phyloP scores from a whole-genome alignment of 2,329 filamentous ascomycete genomes.

The Xylariaceae sp. region DNA sequence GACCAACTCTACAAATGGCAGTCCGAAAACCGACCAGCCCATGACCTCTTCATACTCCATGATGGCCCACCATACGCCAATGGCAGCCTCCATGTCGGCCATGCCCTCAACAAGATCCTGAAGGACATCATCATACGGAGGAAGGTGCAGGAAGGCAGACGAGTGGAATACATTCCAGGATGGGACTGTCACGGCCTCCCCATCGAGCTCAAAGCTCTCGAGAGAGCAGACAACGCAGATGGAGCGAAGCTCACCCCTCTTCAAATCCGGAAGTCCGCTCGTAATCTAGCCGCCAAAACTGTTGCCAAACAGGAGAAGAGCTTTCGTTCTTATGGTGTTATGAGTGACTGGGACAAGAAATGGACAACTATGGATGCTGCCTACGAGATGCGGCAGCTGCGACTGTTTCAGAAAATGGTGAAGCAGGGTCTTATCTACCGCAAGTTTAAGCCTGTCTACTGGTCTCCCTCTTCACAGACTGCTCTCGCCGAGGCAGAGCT shows the following conservation, averaged over 20 bases:
- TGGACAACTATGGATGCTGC: slow-evolving; percentile 77
- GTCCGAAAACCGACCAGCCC: slow-evolving; percentile 49
- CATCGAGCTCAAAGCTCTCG: slow-evolving; percentile 93
- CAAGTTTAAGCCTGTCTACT: slow-evolving; percentile 80
- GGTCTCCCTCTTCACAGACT: slow-evolving; percentile 76
- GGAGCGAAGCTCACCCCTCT: slow-evolving; percentile 47
- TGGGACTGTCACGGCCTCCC: slow-evolving; percentile 98
- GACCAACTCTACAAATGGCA: slow-evolving; percentile 93
- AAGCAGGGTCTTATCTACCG: slow-evolving; percentile 72
- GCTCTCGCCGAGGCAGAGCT: slow-evolving; percentile 82
- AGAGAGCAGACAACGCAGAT: slow-evolving; percentile 36
- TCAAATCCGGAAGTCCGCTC: slow-evolving; percentile 63
- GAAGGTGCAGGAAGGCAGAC: slow-evolving; percentile 73
- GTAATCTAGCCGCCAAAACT: slow-evolving; percentile 64
- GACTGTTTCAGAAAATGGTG: slow-evolving; percentile 73
- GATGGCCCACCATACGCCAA: slow-evolving; percentile 98
- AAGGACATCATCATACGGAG: slow-evolving; percentile 90
- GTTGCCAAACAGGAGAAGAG: slow-evolving; percentile 70
- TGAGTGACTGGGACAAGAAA: slow-evolving; percentile 74
- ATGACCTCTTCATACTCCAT: slow-evolving; percentile 74
- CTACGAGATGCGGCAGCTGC: slow-evolving; percentile 73
- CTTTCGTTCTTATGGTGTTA: slow-evolving; percentile 72
- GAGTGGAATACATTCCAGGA: slow-evolving; percentile 80
- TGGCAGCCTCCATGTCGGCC: slow-evolving; percentile 84
- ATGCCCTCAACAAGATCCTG: slow-evolving; percentile 93